Base-by-base conservation (phyloP, 108 stramenopile genomes). In the Skeletonema marinoi region DNA sequence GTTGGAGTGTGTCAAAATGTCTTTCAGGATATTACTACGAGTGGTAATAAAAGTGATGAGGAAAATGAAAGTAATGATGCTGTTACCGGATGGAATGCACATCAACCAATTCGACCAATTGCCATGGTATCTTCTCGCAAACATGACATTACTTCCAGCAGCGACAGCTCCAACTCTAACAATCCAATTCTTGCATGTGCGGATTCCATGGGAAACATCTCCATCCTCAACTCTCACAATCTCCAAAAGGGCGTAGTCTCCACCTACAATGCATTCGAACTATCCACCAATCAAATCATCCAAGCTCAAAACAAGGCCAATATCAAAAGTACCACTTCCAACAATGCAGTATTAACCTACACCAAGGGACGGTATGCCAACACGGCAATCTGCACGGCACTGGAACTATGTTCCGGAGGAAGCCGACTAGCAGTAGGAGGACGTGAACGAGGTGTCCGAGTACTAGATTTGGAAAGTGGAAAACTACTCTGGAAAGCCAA, bases 401-500 rank as follows among this genome's bases (percentile, higher is more conserved):
- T 90, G 66, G 87, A 80, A 21, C 73, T 87, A 25, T 76, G 86
- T 86, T 17, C 66, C 2, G 32, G 21, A 14, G 71, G 74, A 32
- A 56, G 58, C 8, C 54, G 80, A 42, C 69, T 89, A 19, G 94
- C 92, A 6, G 63, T 95, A 0, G 90, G 90, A 16, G 94, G 94
- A 44, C 78, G 90, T 41, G 94, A 95, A 62, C 84, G 94, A 33
- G 89, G 88, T n/a, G 81, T 86, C 3, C 69, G 78, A 10, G 9
- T 93, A 11, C 54, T 89, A 32, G 94, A 95, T 86, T 25, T 92
- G 50, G 78, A 78, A 64, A 90, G 78, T 63, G 88, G 89, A 2
- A 77, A 86, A 35, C 54, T 78, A 0, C 65, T 91, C 6, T 95
- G 90, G 89, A 95, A 80, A 69, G 87, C 92, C 21, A 95, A 95